Conservation (phyloP, 2,329 filamentous ascomycete species). For the Colletotrichum sp. region DNA sequence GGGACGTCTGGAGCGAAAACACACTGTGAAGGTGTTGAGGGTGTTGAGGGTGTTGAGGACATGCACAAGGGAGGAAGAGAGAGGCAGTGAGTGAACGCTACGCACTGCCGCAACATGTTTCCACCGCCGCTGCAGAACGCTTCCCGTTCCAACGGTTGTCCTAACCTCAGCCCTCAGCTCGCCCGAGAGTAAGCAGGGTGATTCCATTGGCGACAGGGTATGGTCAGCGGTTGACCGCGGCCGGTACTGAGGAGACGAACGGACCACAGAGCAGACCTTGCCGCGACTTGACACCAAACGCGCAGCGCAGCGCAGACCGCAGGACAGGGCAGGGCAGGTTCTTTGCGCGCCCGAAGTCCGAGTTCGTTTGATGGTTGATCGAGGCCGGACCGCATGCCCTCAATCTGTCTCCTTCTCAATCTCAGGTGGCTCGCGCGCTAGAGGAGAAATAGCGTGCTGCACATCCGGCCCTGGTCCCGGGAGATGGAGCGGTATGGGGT, state of each 20-base stretch:
- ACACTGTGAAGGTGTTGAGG: neutral
- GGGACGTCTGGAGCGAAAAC: neutral
- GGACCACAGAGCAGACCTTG: neutral
- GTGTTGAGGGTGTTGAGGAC: neutral
- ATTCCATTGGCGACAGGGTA: neutral
- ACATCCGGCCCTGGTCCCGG: neutral
- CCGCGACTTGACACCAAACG: constrained; percentile 6
- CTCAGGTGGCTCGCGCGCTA: neutral
- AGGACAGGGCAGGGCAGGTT: neutral
- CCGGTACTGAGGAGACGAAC: neutral
- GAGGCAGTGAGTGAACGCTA: neutral
- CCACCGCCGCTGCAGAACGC: neutral
- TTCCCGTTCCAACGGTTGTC: neutral
- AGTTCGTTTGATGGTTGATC: constrained; percentile 13
- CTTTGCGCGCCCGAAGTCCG: constrained; percentile 2
- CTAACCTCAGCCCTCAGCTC: neutral
- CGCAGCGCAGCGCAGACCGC: neutral
- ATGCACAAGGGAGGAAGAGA: neutral
- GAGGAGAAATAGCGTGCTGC: neutral
- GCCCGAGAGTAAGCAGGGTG: neutral
- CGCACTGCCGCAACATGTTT: neutral
- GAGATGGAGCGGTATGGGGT: neutral
- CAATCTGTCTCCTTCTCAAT: neutral
- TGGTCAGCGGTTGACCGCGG: neutral
- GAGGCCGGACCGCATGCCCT: neutral